Evolutionary conservation across 148 eudicot genomes (phyloP), one percentile per base, ranked within the genome.

Genomic region (Heliosperma pusillum): DNA sequence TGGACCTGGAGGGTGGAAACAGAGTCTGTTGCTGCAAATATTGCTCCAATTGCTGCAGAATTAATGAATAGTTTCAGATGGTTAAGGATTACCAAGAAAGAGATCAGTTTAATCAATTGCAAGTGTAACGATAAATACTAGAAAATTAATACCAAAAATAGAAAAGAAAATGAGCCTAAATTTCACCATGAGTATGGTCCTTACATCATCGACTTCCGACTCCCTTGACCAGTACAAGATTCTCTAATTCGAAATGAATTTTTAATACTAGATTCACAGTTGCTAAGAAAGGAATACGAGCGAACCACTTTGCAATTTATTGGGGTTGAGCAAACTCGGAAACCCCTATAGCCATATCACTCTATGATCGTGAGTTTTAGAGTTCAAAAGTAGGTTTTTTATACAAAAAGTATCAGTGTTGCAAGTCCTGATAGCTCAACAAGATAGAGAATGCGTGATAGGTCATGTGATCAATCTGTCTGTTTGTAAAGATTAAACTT

Each of bases 1-100:
- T 74, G 63, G 69, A 92, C 97, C 96, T 92, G 96, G 86, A 92
- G 82, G 61, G 93, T 90, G 89, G 95, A 88, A 71, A 92, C 95
- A 33, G 97, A 90, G 82, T 92, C 97, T 12, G 97, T 90, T 59
- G 97, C 97, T 69, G 97, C 89, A 75, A 92, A 85, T 60, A 92
- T 90, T 76, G 96, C 96, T 73, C 97, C 97, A 78, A 92, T 87
- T 26, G 91, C 97, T 90, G 83, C 50, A 74, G 47, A 81, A 20
- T 45, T 20, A 21, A 58, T 62, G 1, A 20, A 26, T 71, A 24
- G 40, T 67, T 10, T 69, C 10, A 63, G 17, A n/a, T n/a, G 16
- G 47, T 45, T 61, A 20, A 70, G 36, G 26, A 57, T 29, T 44
- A 22, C 52, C 21, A 24, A 5, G 25, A 72, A 72, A 53, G 25